Percentiles rank a stretch among this genome's conserved stretches.
phyloP scores from a whole-genome alignment of 805 yeast genomes.

The Kluyveromyces wickerhamii region DNA sequence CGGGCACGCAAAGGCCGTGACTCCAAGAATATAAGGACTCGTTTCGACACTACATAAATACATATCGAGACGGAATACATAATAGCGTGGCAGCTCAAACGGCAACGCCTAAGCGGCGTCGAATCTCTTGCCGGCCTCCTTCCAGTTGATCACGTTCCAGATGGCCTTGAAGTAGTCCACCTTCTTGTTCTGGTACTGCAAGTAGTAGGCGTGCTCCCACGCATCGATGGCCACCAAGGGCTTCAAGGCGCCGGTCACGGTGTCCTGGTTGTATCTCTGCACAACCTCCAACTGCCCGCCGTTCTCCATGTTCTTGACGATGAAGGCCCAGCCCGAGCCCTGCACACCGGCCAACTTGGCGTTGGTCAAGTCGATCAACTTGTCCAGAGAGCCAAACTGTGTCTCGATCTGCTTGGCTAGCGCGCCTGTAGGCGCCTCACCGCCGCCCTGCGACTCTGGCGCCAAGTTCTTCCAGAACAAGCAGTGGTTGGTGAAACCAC shows the following conservation, averaged over 20 bases:
- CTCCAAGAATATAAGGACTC: too few species aligned
- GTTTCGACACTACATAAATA: too few species aligned
- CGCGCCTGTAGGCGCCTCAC: constrained; percentile 46
- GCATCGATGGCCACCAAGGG: constrained; percentile 89
- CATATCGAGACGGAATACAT: too few species aligned
- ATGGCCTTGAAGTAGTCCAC: constrained; percentile 87
- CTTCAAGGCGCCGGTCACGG: constrained; percentile 57
- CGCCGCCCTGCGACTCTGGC: constrained; percentile 71
- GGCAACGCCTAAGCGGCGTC: constrained; percentile 27
- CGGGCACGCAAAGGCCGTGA: too few species aligned
- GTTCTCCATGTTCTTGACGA: constrained; percentile 70
- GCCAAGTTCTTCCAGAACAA: constrained; percentile 85
- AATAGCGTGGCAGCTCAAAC: too few species aligned
- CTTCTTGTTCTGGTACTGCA: constrained; percentile 88
- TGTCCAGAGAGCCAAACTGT: constrained; percentile 69
- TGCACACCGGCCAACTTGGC: constrained; percentile 75
- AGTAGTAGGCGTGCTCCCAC: constrained; percentile 95
- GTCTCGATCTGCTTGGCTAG: constrained; percentile 50
- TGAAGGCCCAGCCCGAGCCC: constrained; percentile 95
- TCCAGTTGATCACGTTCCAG: constrained; percentile 94
- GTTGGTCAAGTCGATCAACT: constrained; percentile 56
- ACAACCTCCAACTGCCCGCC: constrained; percentile 66
- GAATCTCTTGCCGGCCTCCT: constrained; percentile 74
- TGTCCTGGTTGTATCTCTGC: constrained; percentile 81
- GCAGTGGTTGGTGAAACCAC: constrained; percentile 82